Percentiles rank a stretch among this genome's conserved stretches.
phyloP scores from a whole-genome alignment of 2,329 filamentous ascomycete genomes.

The Cordyceps farinosa region DNA sequence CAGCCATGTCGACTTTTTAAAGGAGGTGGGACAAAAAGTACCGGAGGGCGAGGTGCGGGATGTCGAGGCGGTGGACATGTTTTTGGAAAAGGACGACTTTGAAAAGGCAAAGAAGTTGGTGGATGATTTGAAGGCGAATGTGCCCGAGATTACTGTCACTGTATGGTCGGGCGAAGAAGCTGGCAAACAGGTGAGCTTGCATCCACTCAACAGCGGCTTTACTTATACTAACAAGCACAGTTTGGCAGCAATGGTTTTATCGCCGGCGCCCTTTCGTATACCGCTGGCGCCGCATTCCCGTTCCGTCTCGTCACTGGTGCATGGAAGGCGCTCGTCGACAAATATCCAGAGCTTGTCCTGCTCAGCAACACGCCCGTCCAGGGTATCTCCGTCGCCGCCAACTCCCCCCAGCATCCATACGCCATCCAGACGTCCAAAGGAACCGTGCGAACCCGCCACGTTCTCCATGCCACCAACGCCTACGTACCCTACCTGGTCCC shows the following conservation, averaged over 20 bases:
- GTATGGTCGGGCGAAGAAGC: constrained; percentile 35
- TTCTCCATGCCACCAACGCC: constrained; percentile 58
- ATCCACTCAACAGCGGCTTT: too few species aligned
- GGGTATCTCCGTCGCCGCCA: constrained; percentile 3
- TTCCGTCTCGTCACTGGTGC: constrained; percentile 46
- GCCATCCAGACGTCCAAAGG: constrained; percentile 44
- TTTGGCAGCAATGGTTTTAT: constrained; percentile 36
- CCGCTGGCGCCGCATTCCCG: constrained; percentile 48
- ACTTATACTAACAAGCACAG: constrained; percentile 17
- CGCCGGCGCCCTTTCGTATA: constrained; percentile 42
- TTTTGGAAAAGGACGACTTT: constrained; percentile 36
- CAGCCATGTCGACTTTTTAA: constrained; percentile 37
- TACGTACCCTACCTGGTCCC: constrained; percentile 51
- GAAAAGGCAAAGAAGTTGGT: constrained; percentile 31
- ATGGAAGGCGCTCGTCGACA: constrained; percentile 40
- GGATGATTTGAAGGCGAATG: constrained; percentile 31
- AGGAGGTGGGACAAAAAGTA: constrained; percentile 36
- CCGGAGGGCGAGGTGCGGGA: constrained; percentile 39
- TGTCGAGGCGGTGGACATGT: constrained; percentile 47
- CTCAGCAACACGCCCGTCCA: constrained; percentile 37
- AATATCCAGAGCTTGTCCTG: constrained; percentile 34
- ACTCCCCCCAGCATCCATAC: constrained; percentile 31
- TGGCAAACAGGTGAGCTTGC: constrained; percentile 26
- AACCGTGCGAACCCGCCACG: constrained; percentile 41
- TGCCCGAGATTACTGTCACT: constrained; percentile 38